These are phyloP conservation scores for Andrographis paniculata DNA, from an alignment of 305 asterid genomes.

Conservation along the genomic window DNA sequence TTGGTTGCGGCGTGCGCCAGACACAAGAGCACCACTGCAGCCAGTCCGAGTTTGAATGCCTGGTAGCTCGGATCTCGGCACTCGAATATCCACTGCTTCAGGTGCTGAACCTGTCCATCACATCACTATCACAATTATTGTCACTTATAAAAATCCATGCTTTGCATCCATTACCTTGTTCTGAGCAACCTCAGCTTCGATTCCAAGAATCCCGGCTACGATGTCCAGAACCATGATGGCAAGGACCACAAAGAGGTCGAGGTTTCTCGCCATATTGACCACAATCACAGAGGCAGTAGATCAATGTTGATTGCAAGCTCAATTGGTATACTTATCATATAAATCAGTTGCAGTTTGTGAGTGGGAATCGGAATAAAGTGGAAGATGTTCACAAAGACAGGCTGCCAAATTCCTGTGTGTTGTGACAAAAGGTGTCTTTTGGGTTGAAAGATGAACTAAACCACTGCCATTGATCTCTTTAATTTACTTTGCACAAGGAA, in stretches of 20 bases:
- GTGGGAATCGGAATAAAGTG: conserved; percentile 49
- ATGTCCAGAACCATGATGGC: conserved; percentile 59
- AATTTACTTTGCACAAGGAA: conserved; percentile 7
- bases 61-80: conserved; percentile 75
- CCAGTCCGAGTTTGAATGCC: conserved; percentile 70
- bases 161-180: conserved; percentile 37
- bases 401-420: conserved; percentile 14
- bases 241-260: conserved; percentile 40
- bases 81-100: conserved; percentile 56
- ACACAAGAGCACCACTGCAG: conserved; percentile 52
- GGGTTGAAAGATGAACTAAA: conserved; percentile 31
- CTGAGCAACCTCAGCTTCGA: conserved; percentile 76
- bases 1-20: conserved; percentile 49
- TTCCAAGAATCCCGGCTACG: conserved; percentile 72
- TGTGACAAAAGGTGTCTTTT: conserved; percentile 43
- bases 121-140: background rate
- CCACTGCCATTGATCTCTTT: conserved; percentile 21
- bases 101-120: conserved; percentile 32
- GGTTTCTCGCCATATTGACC: conserved; percentile 44
- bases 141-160: background rate
- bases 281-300: no score
- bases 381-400: conserved; percentile 19
- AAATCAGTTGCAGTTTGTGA: conserved; percentile 11
- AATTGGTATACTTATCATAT: no score
- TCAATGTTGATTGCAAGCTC: no score